Evolutionary conservation across 768 basidiomycete species (phyloP), one percentile per base, ranked within the genome.

Genomic region (Phylloporus sp.): DNA sequence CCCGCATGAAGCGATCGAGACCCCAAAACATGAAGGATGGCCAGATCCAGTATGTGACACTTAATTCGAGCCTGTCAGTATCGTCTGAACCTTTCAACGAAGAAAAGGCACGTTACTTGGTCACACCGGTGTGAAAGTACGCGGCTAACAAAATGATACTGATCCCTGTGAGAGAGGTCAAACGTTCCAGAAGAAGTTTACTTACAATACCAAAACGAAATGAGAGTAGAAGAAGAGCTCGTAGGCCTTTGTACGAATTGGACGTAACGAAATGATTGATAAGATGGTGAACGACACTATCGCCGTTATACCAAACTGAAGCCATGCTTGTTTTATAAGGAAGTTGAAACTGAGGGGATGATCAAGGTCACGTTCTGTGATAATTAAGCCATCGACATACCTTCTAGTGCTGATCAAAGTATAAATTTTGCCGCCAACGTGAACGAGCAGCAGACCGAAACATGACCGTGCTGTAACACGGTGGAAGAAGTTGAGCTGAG

Each of bases 161-260:
- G 26, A 28, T 26, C 3, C n/a, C 0, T 1, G 50, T 65, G 32
- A 56, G 65, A 55, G 20, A 13, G 9, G 24, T 26, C 1, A 48
- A 18, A 24, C 4, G 0, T 2, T 0, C 26, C 0, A 11, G 2
- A 4, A 3, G 8, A 20, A 32, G 15, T n/a, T 16, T 15, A 51
- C 76, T 61, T 52, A 78, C 76, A 72, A 45, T 10, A 75, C 70
- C 22, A 74, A 55, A 4, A 75, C 8, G 47, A 79, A 73, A 59
- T 85, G 84, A 0, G 66, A 35, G 24, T 75, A 60, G 29, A 80
- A 67, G 69, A 85, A 86, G 5, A 76, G 4, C 57, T 85, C 82
- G 48, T 82, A 85, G 2, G 57, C 62, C 6, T 60, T 67, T 3
- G 69, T 61, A 9, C 82, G 76, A 20, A 84, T 57, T 2, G 73